Base-by-base conservation (phyloP, 768 basidiomycete species). In the Pisolithus marmoratus region DNA sequence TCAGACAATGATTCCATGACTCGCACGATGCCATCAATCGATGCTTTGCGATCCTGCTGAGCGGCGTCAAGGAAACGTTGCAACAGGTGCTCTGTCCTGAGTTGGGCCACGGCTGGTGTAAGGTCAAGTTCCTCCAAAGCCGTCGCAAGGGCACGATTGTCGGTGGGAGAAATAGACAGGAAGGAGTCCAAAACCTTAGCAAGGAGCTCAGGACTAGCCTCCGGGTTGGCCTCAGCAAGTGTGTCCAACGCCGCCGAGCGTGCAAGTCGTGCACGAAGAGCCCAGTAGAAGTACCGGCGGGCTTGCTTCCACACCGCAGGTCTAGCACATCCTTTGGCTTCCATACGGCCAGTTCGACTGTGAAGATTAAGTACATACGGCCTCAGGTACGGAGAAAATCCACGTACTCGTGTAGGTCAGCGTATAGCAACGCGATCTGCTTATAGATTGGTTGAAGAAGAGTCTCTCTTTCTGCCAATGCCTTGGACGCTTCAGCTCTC, bases 311-410 rank as follows among this genome's bases (percentile, higher is more conserved):
- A 97, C 43, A 84, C 80, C 26, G 83, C 76, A 19, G 90, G 77
- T 55, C 85, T 87, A 8, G 94, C 94, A 58, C 94, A 94, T 17
- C 91, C 93, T 72, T 97, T 97, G 24, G 94, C 94, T 71, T 96
- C 91, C 94, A 96, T 95, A 44, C 94, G 91, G 45, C 94, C 94
- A 42, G 83, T 80, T 45, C 94, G 91, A 70, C 94, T 95, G 62
- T 52, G 53, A 50, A 40, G n/a, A 55, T 38, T 37, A 50, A 31
- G 57, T 31, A 54, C 29, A 42, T 38, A 54, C 19, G 43, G 48
- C 12, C 24, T 24, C 46, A 29, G 50, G 40, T 49, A 29, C 6
- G 29, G n/a, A 46, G 37, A 51, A 31, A 40, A 38, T 50, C 26
- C 12, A 76, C 90, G 64, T 69, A 93, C 90, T 96, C 94, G 63